Base-by-base conservation (phyloP, 2,329 filamentous ascomycete species). In the Metarhizium sp. region DNA sequence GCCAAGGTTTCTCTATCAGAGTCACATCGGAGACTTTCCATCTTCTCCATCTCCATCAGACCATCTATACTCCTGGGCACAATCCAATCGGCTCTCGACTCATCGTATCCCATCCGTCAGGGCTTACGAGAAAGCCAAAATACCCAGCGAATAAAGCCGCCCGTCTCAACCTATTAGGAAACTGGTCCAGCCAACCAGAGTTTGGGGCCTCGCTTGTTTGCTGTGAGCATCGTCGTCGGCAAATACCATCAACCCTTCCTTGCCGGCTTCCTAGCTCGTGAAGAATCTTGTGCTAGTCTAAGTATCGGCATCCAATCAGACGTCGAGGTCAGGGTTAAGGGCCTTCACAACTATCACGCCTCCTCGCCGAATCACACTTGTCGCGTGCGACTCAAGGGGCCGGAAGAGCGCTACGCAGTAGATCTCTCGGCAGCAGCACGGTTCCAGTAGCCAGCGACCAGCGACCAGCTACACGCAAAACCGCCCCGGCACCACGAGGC, bases 171-270 rank as follows among this genome's bases (percentile, higher is more conserved):
- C 40, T 29, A 30, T 54, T 50, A 3, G 45, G 18, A 50, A 54
- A 50, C 45, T 18, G 29, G 40, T 46, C 53, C 38, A 32, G 25
- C 53, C 53, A 55, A 47, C 53, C 53, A 51, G 48, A 43, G 25
- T 25, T 29, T 32, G 36, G 32, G 32, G 6, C 18, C 6, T 29
- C 14, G 30, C 20, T 36, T 48, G 18, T 25, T 20, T 29, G 30
- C n/a, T 30, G 14, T 14, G 5, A 42, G 30, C 45, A 29, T 54
- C 32, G 52, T 45, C 45, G 40, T 47, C 46, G 46, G 46, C 46
- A 54, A n/a, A 49, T 30, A 43, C 32, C 45, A 32, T 36, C 30
- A 10, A 40, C 34, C 42, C 30, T 43, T 40, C 16, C 32, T 50
- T 29, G 30, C 18, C 20, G n/a, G 18, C 46, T 50, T 55, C 38